Evolutionary conservation across 176 grass and related monocot species (phyloP), one percentile per base, ranked within the genome.

Genomic region (Cenchrus americanus): DNA sequence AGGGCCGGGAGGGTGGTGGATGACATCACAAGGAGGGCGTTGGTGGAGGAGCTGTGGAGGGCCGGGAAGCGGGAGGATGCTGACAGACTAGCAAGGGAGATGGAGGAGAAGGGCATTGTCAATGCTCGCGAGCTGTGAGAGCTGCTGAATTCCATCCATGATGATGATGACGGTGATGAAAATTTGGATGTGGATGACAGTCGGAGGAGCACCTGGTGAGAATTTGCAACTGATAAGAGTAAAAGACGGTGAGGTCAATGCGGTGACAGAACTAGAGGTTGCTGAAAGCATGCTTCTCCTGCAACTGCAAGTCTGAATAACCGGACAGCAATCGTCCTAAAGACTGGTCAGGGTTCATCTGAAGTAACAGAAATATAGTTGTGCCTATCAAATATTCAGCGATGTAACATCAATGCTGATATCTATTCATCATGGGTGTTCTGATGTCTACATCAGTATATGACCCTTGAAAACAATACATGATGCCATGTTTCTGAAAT

Each of bases 21-120:
- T 17, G 77, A 66, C 27, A 87, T 93, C 66, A 89, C 88, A 6
- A 85, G 90, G 75, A 78, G 77, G 32, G 88, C 83, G 10, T 63
- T 96, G 76, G 77, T 93, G 64, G 88, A 81, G 24, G 90, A 96
- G 71, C 68, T 91, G 19, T 75, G 34, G 7, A 75, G 88, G 55
- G 51, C 58, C 1, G 81, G 83, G 52, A 92, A 82, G 44, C 71
- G 2, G 64, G 78, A 88, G 26, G 83, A 91, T 37, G 88, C 88
- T 19, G 85, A 74, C n/a, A 85, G 51, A 14, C 34, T 89, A 55
- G 79, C 66, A 11, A 61, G 66, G 67, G 81, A 91, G 76, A 88
- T 91, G 87, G 88, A 73, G 67, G 86, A 87, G 34, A 89, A 43
- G 46, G 83, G 80, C 37, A 87, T 92, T 71, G 62, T 91, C 14